phyloP scores from a whole-genome alignment of 1,139 yeast genomes.

The Suhomyces anneliseae region DNA sequence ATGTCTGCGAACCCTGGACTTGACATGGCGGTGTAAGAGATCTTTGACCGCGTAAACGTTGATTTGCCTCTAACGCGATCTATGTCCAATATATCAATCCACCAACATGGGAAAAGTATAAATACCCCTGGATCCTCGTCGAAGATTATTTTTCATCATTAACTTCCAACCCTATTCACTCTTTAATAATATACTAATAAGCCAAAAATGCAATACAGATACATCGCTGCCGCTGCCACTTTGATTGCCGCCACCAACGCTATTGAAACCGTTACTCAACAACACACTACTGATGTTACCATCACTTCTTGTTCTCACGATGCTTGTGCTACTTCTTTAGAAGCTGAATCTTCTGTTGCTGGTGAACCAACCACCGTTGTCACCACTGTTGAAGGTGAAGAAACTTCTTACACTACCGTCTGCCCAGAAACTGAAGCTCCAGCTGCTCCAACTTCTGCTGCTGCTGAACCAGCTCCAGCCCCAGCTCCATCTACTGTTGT shows the following conservation, averaged over 20 bases:
- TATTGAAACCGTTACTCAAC: constrained; percentile 33
- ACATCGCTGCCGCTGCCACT: constrained; percentile 34
- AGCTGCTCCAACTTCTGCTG: constrained; percentile 15
- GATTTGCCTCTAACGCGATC: neutral
- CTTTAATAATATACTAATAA: constrained; percentile 4
- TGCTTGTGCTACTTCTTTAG: constrained; percentile 22
- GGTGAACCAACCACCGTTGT: constrained; percentile 25
- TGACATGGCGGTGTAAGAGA: neutral
- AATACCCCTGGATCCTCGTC: constrained; percentile 3
- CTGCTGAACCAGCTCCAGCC: constrained; percentile 21
- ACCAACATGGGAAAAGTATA: constrained; percentile 5
- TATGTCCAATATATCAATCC: neutral
- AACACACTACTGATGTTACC: constrained; percentile 38
- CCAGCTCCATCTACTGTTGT: constrained; percentile 28
- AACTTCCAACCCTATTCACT: constrained; percentile 16
- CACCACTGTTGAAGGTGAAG: constrained; percentile 43
- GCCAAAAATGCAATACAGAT: constrained; percentile 32
- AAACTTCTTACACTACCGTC: constrained; percentile 49
- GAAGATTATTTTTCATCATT: constrained; percentile 1
- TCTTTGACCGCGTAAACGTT: neutral
- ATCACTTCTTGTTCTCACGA: constrained; percentile 44
- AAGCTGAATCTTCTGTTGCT: constrained; percentile 11
- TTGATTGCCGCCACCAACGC: constrained; percentile 22
- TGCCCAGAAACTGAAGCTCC: constrained; percentile 37
- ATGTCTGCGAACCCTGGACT: neutral